Base-by-base conservation (phyloP, 1,284 basidiomycete species). In the Naganishia liquefaciens region DNA sequence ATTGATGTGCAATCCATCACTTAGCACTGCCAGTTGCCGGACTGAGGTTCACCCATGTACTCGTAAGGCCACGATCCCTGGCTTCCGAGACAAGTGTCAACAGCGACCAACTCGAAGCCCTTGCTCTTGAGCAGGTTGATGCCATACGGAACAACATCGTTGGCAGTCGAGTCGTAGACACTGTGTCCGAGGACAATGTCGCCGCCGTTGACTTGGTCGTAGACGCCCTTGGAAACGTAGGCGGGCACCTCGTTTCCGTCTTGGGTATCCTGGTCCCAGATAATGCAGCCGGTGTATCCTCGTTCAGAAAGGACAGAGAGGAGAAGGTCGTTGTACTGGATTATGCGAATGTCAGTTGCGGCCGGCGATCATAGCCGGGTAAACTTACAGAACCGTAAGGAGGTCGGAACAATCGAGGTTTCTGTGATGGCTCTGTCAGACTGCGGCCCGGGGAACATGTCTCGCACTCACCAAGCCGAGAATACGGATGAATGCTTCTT, bases 241-340 rank as follows among this genome's bases (percentile, higher is more conserved):
- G 43, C 54, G 30, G 71, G 71, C 30, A 58, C 69, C 19, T 53
- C 23, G 23, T 70, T 70, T 2, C 40, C 21, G 13, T 74, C 72
- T 42, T 66, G 71, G n/a, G 75, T 75, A 67, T 77, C 77, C 15
- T 76, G 70, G n/a, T 69, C 67, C 77, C 78, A 80, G 9, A 80
- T 63, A 72, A 78, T 72, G 33, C 75, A 66, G 71, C 77, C 77
- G 67, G 74, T 76, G 73, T 80, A 80, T 1, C 77, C 77, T 42
- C 84, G 79, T 40, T 76, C 68, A 28, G 64, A 68, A 42, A 84
- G 79, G 7, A 81, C 82, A 42, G 80, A 70, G 25, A 81, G 75
- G 7, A 84, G 83, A 4, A 77, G 72, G 69, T 84, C 74, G 71
- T 85, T 84, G 74, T 82, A 82, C 65, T 50, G 25, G 46, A 33